Evolutionary conservation across 2,329 filamentous ascomycete species (phyloP), one percentile per base, ranked within the genome.

Genomic region (Parastagonospora nodorum): DNA sequence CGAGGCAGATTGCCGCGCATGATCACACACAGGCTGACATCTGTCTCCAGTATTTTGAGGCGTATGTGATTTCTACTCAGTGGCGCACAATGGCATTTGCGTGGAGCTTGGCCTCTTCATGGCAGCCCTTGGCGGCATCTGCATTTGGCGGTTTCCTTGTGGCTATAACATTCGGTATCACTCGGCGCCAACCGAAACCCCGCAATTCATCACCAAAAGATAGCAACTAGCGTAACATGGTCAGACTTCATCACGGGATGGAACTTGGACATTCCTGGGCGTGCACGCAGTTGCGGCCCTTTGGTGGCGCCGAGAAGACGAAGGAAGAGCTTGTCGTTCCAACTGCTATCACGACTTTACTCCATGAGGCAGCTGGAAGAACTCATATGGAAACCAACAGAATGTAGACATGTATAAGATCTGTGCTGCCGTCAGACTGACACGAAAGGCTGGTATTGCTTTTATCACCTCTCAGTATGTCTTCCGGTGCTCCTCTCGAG

Each of bases 341-440:
- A 32, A 14, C n/a, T 42, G 24, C 37, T 50, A 35, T 40, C 19
- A 52, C 38, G 8, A 14, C 38, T 31, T 52, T 51, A 29, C 61
- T 59, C 5, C 35, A 64, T 50, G 24, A 54, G 61, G 61, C 57
- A 64, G 55, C 50, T 63, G 48, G 35, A 24, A 50, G 37, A 19
- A n/a, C 8, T 5, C 42, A 51, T 8, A 12, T 30, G 28, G n/a
- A 42, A 51, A 15, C 8, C 10, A 15, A 14, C 24, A n/a, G 28
- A 28, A 4, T 41, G 16, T 8, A 29, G 19, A 41, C 6, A 19
- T 41, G 9, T n/a, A 27, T 28, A 27, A 16, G n/a, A 41, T 14
- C 14, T 11, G 15, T 10, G 19, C 38, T 4, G 38, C 19, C 19
- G 19, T 24, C 19, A 24, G 19, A 24, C 19, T 24, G 19, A 24